Evolutionary conservation across 345 rosid species (phyloP).

Genomic region (Camelina laxa): DNA sequence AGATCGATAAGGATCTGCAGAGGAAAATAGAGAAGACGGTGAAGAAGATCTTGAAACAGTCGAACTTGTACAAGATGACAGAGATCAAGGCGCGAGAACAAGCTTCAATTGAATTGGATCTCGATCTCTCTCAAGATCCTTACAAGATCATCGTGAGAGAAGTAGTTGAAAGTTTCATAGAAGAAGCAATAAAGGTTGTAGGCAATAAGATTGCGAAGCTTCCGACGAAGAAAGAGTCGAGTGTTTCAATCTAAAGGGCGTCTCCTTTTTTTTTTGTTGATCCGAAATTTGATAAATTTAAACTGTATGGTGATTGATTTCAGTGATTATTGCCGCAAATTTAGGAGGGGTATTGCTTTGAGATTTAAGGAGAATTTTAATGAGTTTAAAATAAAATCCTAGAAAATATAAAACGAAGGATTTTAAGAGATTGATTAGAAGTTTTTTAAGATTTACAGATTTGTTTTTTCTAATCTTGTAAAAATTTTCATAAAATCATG

Average conservation of each 20-base stretch:
- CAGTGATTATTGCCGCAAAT: no score
- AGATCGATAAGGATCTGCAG: conserved; percentile 30
- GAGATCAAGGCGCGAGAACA: conserved; percentile 49
- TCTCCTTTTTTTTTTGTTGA: not conserved
- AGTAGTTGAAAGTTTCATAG: conserved; percentile 46
- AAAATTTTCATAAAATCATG: no score
- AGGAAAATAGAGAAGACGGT: conserved; percentile 45
- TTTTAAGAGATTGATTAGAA: no score
- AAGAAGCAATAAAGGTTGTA: conserved; percentile 27
- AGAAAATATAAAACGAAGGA: no score
- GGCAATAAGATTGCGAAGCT: conserved; percentile 23
- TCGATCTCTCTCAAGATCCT: conserved; percentile 44
- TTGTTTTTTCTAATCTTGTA: no score
- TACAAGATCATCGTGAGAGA: conserved; percentile 43
- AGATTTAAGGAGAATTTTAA: no score
- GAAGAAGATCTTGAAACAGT: conserved; percentile 43
- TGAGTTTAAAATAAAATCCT: no score
- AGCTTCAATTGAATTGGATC: conserved; percentile 45
- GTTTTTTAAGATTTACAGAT: no score
- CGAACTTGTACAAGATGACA: conserved; percentile 47
- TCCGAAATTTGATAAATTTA: not conserved
- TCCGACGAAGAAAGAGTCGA: conserved; percentile 17
- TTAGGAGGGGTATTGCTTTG: no score
- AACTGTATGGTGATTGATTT: no score
- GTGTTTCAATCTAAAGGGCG: not conserved